Base-by-base conservation (phyloP, 805 yeast species). In the Kodamaea kaohsiungensis region DNA sequence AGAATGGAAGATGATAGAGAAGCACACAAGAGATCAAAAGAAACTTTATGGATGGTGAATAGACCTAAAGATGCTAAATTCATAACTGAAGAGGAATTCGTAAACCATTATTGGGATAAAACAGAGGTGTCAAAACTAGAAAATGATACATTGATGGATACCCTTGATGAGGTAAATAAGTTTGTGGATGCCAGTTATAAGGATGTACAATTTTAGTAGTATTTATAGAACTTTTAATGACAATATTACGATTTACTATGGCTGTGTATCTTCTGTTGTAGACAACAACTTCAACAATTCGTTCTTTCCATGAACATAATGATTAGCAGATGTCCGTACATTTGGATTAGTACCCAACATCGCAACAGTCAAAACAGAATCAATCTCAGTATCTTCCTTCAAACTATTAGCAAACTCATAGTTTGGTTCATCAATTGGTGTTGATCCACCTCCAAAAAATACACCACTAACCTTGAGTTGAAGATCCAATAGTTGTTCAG, bases 1-100 rank as follows among this genome's bases (percentile, higher is more conserved):
- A 75, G 98, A 56, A 91, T 93, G 86, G 98, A 93, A 66, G 92
- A 87, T 57, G 98, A 93, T 66, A 76, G 99, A 60, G 99, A 93
- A 66, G 76, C 96, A 46, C 91, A 90, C 64, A 93, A 93, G 66
- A 80, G 89, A 59, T 81, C 88, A 12, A 91, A 92, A 61, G 98
- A 93, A 63, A 82, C 80, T 9, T 75, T 85, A 18, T 91, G 97
- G 96, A 79, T 85, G 8, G 84, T 87, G 0, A 78, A 76, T 33
- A 69, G 89, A 55, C 75, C 79, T 0, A 67, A 68, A 12, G 76
- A 69, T 1, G 49, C 68, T 3, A 65, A 52, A 46, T 62, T 57
- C 35, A 77, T 69, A 56, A 76, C 70, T 3, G 81, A 70, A 60
- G 73, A 65, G 43, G 78, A 64, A 60, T 72, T 58, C 52, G 53